Base-by-base conservation (phyloP, 2,329 filamentous ascomycete genomes). In the Periconia sp. region DNA sequence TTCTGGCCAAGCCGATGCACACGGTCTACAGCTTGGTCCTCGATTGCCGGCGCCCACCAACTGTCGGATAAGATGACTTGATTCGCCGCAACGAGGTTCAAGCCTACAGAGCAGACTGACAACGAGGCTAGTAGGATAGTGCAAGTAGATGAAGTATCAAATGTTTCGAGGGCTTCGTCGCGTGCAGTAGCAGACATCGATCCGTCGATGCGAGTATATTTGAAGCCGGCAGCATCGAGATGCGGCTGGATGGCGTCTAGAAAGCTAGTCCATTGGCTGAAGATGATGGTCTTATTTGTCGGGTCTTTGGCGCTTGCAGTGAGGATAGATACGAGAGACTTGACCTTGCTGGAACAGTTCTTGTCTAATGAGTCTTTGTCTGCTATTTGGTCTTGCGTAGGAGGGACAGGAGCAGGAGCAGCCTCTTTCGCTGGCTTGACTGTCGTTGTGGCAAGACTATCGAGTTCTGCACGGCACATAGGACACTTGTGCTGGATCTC, bases 11-110 rank as follows among this genome's bases (percentile, higher is more conserved):
- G 77, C 0, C 91, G 81, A 64, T 96, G 89, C 5, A 96, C 90
- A 4, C 91, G 86, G 63, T 96, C 91, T 3, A 95, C 80, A 3
- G 92, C 92, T 65, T 96, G 91, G 56, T 95, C 90, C 68, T 96
- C 91, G 41, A 96, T 94, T 1, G 90, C 90, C 0, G 91, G 91
- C 1, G 91, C 90, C 69, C 91, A 96, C 91, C 89, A 96, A 46
- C 83, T 88, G 67, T 96, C 91, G 0, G 84, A 82, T 15, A 96
- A 76, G 32, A 96, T 84, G 45, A 95, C 89, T 5, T 91, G 91
- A 57, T 94, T 90, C 0, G 91, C 91, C 0, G 89, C 85, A 0
- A 92, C 88, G 10, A 96, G 80, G 57, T 95, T 95, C 32, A 96
- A 77, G 0, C 91, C 91, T 1, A 96, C 90, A 38, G 86, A 88